Percentiles rank a stretch among this genome's conserved stretches.
phyloP scores from a whole-genome alignment of 2,329 filamentous ascomycete genomes.

The Diaporthe nobilis region DNA sequence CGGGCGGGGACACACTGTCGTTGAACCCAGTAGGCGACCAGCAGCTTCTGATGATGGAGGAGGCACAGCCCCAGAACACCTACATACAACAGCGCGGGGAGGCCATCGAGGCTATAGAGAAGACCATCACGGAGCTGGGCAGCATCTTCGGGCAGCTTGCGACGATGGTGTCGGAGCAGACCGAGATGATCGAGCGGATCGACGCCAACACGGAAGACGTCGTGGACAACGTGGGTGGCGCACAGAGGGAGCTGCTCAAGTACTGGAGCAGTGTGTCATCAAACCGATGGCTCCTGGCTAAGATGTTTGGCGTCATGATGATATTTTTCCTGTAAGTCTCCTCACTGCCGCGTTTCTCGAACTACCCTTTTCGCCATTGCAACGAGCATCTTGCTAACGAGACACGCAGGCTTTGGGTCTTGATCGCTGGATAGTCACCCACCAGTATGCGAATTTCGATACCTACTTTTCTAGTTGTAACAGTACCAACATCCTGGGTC shows the following conservation, averaged over 20 bases:
- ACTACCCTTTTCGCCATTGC: not conserved
- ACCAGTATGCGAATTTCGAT: conserved; percentile 37
- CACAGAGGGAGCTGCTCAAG: conserved; percentile 94
- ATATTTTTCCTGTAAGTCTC: conserved; percentile 83
- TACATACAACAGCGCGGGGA: conserved; percentile 96
- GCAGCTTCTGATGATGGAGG: conserved; percentile 93
- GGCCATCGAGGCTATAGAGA: conserved; percentile 96
- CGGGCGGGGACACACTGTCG: conserved; percentile 82
- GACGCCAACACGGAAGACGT: conserved; percentile 98
- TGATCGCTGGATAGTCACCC: conserved; percentile 68
- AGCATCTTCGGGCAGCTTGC: conserved; percentile 94
- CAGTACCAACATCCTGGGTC: conserved; percentile 38
- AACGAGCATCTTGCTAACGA: conserved; percentile 22
- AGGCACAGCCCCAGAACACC: conserved; percentile 85
- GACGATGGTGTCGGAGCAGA: conserved; percentile 97
- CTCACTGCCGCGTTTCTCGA: not conserved
- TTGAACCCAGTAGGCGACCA: conserved; percentile 88
- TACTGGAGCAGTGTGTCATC: conserved; percentile 96
- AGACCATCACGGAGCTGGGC: conserved; percentile 93
- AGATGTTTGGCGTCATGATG: conserved; percentile 92
- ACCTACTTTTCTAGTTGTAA: conserved; percentile 36
- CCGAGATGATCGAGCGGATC: conserved; percentile 97
- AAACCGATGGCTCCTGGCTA: conserved; percentile 90
- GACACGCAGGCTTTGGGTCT: conserved; percentile 72
- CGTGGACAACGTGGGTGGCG: conserved; percentile 97